These are phyloP conservation scores for Jatropha curcas DNA, from an alignment of 345 rosid species.

Conservation along the genomic window DNA sequence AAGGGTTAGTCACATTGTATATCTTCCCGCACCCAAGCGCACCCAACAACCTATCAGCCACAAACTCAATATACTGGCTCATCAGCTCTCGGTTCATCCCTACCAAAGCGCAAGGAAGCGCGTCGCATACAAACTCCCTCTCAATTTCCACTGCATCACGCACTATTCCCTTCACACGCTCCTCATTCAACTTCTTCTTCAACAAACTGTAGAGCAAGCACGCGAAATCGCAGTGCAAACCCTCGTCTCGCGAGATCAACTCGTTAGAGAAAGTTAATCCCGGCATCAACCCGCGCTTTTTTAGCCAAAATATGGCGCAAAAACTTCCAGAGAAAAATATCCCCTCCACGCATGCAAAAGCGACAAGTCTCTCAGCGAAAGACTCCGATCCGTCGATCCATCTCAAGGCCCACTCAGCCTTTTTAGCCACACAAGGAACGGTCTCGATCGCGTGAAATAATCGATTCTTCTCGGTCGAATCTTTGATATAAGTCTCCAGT, in stretches of 20 bases:
- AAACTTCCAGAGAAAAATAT: conserved; percentile 93
- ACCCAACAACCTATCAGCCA: conserved; percentile 69
- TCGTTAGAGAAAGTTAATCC: conserved; percentile 94
- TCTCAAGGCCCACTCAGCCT: conserved; percentile 71
- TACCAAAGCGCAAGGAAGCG: conserved; percentile 81
- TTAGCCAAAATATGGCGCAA: conserved; percentile 89
- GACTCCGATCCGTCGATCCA: conserved; percentile 85
- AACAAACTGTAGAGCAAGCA: conserved; percentile 64
- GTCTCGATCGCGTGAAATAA: conserved; percentile 76
- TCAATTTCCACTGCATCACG: conserved; percentile 86
- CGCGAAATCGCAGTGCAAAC: conserved; percentile 91
- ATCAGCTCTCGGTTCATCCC: conserved; percentile 80
- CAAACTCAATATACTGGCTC: conserved; percentile 90
- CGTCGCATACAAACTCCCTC: conserved; percentile 91
- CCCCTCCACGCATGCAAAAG: conserved; percentile 95
- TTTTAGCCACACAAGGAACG: conserved; percentile 71
- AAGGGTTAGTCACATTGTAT: conserved; percentile 61
- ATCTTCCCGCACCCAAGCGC: conserved; percentile 73
- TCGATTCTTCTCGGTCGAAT: conserved; percentile 53
- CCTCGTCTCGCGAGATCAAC: conserved; percentile 90
- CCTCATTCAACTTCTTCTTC: conserved; percentile 58
- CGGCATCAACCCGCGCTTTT: conserved; percentile 91
- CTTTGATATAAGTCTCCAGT: conserved; percentile 87
- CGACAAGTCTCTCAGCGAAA: conserved; percentile 75
- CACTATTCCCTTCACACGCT: conserved; percentile 66